These are phyloP conservation scores for Detonula confervacea DNA, from an alignment of 352 stramenopile genomes.

Conservation along the genomic window DNA sequence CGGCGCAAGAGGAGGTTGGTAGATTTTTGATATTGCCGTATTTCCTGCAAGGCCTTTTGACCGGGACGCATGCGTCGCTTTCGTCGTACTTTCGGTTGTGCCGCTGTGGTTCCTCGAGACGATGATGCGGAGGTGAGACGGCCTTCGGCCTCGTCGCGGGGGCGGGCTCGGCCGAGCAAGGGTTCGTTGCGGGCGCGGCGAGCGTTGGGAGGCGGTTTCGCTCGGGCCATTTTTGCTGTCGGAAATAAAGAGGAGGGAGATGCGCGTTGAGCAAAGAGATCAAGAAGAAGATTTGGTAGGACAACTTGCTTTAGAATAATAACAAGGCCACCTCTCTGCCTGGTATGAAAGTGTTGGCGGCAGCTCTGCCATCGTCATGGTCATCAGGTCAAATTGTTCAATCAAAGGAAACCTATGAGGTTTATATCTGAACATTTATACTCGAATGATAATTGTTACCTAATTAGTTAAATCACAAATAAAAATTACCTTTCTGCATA, in stretches of 20 bases:
- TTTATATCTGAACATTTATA: too few species aligned
- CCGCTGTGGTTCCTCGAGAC: constrained; percentile 4
- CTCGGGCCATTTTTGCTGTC: constrained; percentile 33
- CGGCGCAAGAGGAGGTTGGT: constrained; percentile 96
- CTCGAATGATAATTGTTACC: background rate
- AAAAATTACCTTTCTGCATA: too few species aligned
- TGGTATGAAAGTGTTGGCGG: background rate
- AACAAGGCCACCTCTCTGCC: too few species aligned
- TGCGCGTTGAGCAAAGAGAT: background rate
- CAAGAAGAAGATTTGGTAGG: too few species aligned
- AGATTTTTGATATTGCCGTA: constrained; percentile 93
- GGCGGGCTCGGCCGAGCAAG: constrained; percentile 34
- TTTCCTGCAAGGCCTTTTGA: constrained; percentile 92
- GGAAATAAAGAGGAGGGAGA: background rate
- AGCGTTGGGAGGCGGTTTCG: constrained; percentile 35
- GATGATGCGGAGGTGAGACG: constrained; percentile 23
- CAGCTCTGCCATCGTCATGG: constrained; percentile 2
- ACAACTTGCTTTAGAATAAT: too few species aligned
- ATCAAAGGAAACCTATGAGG: too few species aligned
- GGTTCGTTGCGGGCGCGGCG: constrained; percentile 38
- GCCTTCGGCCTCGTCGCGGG: constrained; percentile 38
- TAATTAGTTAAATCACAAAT: too few species aligned
- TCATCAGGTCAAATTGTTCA: too few species aligned
- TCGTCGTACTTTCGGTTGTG: constrained; percentile 27
- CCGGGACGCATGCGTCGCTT: constrained; percentile 61